A percentile compares a stretch with the other conserved stretches of the same genome.
Conservation (phyloP, 306 rosid genomes). For the Comarum palustre region DNA sequence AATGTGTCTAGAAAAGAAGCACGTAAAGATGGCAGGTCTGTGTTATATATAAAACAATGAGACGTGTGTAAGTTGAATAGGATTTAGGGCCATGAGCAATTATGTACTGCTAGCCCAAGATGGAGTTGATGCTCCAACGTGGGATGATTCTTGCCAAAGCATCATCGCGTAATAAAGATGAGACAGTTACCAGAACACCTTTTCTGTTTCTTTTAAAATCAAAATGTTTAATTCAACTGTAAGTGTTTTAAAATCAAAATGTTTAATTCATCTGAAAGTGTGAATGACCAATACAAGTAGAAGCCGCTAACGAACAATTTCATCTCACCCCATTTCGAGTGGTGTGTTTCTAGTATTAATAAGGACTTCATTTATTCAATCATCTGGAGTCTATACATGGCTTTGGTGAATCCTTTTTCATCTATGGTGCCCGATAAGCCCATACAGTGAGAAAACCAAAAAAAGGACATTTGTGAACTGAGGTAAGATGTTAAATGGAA, state of each 20-base stretch:
- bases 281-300: too few relatives aligned
- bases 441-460: background rate
- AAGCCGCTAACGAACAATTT: background rate
- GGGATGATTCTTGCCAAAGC: too few relatives aligned
- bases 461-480: background rate
- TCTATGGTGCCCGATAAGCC: background rate
- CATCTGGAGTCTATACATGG: background rate
- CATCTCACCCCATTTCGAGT: background rate
- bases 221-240: background rate
- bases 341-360: background rate
- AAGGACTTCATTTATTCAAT: background rate
- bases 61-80: conserved; percentile 31
- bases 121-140: background rate
- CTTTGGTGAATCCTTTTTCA: background rate
- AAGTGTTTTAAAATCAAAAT: background rate
- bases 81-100: conserved; percentile 38
- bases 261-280: background rate
- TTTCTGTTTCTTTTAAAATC: background rate
- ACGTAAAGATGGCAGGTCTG: conserved; percentile 55
- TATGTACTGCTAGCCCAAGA: background rate
- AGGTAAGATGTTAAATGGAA: background rate
- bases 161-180: too few relatives aligned
- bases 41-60: conserved; percentile 26
- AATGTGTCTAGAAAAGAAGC: conserved; percentile 21
- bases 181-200: background rate